A percentile compares a stretch with the other conserved stretches of the same genome.
Conservation (phyloP, 208 protist species). For the Leishmania aethiopica region DNA sequence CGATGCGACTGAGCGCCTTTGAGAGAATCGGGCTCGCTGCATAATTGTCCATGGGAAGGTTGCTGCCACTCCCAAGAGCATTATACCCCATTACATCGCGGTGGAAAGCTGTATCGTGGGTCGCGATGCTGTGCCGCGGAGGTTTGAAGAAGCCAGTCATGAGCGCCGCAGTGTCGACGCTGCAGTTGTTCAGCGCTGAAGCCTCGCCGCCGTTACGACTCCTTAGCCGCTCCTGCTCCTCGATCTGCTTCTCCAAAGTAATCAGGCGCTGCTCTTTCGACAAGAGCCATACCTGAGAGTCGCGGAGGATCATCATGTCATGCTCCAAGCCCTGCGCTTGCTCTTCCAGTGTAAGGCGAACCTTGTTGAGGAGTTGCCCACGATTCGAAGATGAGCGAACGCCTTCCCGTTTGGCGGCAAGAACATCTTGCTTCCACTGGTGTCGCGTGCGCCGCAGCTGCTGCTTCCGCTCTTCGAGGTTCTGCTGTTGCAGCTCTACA, state of each 20-base stretch:
- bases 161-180: conserved; percentile 52
- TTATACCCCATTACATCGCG: conserved; percentile 9
- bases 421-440: conserved; percentile 84
- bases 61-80: conserved; percentile 8
- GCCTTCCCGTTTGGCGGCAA: conserved; percentile 71
- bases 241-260: conserved; percentile 67
- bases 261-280: conserved; percentile 74
- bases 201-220: conserved; percentile 21
- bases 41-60: conserved; percentile 22
- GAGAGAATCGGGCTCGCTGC: conserved; percentile 46
- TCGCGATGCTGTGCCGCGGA: conserved; percentile 16
- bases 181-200: conserved; percentile 38
- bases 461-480: conserved; percentile 62
- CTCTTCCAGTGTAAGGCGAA: conserved; percentile 65
- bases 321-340: conserved; percentile 61
- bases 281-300: conserved; percentile 75
- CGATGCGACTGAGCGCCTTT: conserved; percentile 67
- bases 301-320: conserved; percentile 71
- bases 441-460: conserved; percentile 60
- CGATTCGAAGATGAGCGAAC: conserved; percentile 71
- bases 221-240: conserved; percentile 52
- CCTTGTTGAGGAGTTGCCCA: conserved; percentile 67
- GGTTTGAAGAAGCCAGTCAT: conserved; percentile 70
- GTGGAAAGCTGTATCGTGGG: conserved; percentile 8
- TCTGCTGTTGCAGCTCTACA: conserved; percentile 61